Evolutionary conservation across 1,284 basidiomycete genomes (phyloP), one percentile per base, ranked within the genome.

Genomic region (Irpex rosettiformis): DNA sequence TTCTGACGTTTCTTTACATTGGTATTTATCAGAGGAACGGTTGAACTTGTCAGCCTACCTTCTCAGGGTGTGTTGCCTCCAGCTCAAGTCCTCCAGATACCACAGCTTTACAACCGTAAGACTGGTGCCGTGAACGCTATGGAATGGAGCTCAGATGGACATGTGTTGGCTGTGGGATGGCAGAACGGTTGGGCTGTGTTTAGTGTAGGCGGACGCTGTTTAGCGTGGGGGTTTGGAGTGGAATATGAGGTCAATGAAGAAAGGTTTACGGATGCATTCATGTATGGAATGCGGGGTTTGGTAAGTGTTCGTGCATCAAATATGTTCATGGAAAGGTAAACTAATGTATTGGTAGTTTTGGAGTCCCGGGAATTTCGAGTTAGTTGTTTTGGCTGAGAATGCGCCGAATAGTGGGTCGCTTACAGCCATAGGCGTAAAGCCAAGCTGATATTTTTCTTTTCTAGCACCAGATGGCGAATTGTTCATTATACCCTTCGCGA

Each of bases 161-260:
- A 97, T 72, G 94, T 93, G 1, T 79, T 99, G n/a, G 96, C 95
- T n/a, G 93, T 95, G 0, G 96, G 93, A 0, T 98, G 94, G 88
- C 81, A 87, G 62, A 75, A 84, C 58, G 96, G 94, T 3, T 97
- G 95, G 91, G 91, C 89, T 0, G 82, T 97, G 3, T 94, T 95
- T 79, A 96, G 91, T 69, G 88, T 96, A 29, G 92, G 93, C 25
- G 96, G 97, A 10, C 80, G 94, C 61, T 89, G 94, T 71, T 77
- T 94, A 58, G 87, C 87, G 5, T 88, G 85, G 76, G 84, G 79
- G 24, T 86, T 89, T 73, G 93, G 84, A 47, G 78, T 86, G 4
- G 85, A 88, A 52, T 88, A 85, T 63, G 77, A 72, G 53, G 79
- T 89, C 45, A 85, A 88, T 61, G 79, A 75, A 58, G 74, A 77